Percentiles rank a stretch among this genome's conserved stretches.
Conservation (phyloP, 2,329 filamentous ascomycete species). For the Fusarium bactridioides region DNA sequence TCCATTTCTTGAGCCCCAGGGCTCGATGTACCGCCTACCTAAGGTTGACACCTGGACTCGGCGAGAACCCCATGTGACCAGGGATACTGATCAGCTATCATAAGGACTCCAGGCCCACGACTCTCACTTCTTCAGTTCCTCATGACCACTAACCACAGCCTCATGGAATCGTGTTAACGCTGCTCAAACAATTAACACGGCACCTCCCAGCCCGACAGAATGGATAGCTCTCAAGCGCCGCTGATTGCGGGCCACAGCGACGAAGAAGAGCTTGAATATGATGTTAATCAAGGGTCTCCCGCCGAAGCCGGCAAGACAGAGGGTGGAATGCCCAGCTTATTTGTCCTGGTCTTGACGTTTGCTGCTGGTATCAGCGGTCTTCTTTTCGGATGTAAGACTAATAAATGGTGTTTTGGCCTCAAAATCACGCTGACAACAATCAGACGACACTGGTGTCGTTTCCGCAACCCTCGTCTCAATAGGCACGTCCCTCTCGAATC, state of each 20-base stretch:
- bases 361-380: slow-evolving; percentile 73
- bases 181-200: not conserved
- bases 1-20: not conserved
- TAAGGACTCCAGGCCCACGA: slow-evolving; percentile 17
- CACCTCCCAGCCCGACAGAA: slow-evolving; percentile 23
- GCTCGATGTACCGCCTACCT: not conserved
- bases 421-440: slow-evolving; percentile 1
- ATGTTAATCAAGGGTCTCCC: slow-evolving; percentile 36
- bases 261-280: slow-evolving; percentile 47
- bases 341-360: slow-evolving; percentile 69
- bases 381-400: slow-evolving; percentile 69
- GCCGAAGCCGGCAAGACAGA: slow-evolving; percentile 42
- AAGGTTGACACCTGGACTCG: not conserved
- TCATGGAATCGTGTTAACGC: slow-evolving; percentile 19
- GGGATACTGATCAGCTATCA: slow-evolving; percentile 37
- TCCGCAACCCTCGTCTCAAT: slow-evolving; percentile 73
- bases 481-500: slow-evolving; percentile 64
- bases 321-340: slow-evolving; percentile 53
- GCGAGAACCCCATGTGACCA: slow-evolving; percentile 34
- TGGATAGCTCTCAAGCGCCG: slow-evolving; percentile 51
- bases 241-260: slow-evolving; percentile 47
- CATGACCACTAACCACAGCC: slow-evolving; percentile 23
- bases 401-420: not conserved
- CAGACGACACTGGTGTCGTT: slow-evolving; percentile 74
- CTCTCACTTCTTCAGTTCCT: not conserved